A percentile compares a stretch with the other conserved stretches of the same genome.
Evolutionary conservation across 257 asterid species (phyloP).

Genomic region (Apocynum venetum): DNA sequence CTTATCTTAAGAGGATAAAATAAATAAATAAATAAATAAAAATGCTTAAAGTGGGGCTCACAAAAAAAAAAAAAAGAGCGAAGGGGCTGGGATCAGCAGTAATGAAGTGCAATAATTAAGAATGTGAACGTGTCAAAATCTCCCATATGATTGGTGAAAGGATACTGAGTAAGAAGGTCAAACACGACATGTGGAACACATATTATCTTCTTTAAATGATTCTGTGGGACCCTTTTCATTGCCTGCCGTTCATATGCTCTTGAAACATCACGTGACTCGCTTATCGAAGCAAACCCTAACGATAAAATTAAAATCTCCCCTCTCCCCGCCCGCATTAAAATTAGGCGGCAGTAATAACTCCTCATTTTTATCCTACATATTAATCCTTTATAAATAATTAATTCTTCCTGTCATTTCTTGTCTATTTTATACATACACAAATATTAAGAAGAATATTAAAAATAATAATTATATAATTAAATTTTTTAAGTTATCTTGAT

Average conservation of each 20-base stretch:
- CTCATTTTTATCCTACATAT: too few relatives aligned
- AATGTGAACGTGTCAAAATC: not conserved
- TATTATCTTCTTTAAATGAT: constrained; percentile 3
- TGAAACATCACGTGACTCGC: constrained; percentile 8
- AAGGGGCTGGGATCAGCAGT: not conserved
- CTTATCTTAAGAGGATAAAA: not conserved
- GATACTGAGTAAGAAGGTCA: constrained; percentile 9
- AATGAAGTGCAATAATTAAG: not conserved
- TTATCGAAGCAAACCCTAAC: not conserved
- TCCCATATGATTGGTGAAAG: not conserved
- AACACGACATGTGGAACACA: constrained; percentile 11
- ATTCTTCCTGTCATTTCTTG: too few relatives aligned
- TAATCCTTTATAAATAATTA: too few relatives aligned
- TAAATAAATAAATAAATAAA: not conserved
- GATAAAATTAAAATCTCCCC: too few relatives aligned
- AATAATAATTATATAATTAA: too few relatives aligned
- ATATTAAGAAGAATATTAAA: too few relatives aligned
- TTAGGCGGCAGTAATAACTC: too few relatives aligned
- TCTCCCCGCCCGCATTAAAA: too few relatives aligned
- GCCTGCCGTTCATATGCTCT: not conserved
- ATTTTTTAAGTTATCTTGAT: too few relatives aligned
- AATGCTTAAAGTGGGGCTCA: not conserved
- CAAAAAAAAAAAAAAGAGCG: not conserved
- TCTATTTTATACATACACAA: too few relatives aligned
- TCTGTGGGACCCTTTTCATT: constrained; percentile 16